Conservation (phyloP, 106 monocot species). For the Chionographis japonica region DNA sequence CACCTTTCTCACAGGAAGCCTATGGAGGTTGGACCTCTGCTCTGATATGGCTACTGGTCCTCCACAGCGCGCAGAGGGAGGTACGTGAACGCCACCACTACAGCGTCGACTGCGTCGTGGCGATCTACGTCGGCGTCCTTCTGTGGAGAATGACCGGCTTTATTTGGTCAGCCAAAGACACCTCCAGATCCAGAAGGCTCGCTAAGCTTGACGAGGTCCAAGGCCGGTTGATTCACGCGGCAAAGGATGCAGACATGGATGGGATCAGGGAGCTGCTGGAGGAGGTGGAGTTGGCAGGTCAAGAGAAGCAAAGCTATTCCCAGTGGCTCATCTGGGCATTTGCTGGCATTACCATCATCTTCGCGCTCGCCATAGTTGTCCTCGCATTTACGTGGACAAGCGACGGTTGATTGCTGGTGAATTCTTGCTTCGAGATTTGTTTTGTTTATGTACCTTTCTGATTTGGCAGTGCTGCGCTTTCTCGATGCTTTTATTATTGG, state of each 20-base stretch:
- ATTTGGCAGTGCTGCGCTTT: no score
- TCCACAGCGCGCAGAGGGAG: conserved; percentile 95
- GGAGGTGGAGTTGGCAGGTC: conserved; percentile 72
- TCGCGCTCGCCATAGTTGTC: conserved; percentile 46
- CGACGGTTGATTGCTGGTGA: conserved; percentile 51
- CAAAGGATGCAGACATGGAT: conserved; percentile 83
- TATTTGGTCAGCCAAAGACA: conserved; percentile 74
- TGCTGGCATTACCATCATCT: conserved; percentile 35
- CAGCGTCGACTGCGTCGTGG: conserved; percentile 75
- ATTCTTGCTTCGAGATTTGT: no score
- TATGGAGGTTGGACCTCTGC: conserved; percentile 93
- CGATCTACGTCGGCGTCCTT: conserved; percentile 92
- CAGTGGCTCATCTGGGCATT: conserved; percentile 55
- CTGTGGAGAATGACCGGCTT: conserved; percentile 84
- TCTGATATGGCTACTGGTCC: conserved; percentile 80
- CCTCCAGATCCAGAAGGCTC: conserved; percentile 27
- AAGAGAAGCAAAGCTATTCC: conserved; percentile 39
- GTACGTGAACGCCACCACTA: conserved; percentile 91
- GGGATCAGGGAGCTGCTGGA: conserved; percentile 57
- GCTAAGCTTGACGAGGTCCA: conserved; percentile 71
- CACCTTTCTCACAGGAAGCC: conserved; percentile 59
- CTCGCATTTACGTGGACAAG: conserved; percentile 67
- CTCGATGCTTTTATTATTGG: no score
- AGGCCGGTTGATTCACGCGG: conserved; percentile 52
- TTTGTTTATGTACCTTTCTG: no score